A percentile compares a stretch with the other conserved stretches of the same genome.
Evolutionary conservation across 768 basidiomycete genomes (phyloP).

Genomic region (Phanerodontia chrysosporium): DNA sequence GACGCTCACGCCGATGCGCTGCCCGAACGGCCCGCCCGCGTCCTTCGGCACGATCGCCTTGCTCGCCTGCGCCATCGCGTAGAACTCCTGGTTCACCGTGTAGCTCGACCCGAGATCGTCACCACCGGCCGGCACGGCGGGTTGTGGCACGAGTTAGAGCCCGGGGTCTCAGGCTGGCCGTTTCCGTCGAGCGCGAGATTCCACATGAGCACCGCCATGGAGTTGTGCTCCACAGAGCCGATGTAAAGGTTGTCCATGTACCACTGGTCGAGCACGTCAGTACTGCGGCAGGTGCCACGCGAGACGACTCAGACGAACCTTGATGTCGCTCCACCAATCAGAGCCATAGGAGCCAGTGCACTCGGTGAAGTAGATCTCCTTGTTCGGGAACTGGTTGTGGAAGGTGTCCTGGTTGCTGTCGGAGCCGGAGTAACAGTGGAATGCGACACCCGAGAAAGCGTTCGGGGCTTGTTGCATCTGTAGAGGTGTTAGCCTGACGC

Average conservation of each 20-base stretch:
- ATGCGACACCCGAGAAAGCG: conserved; percentile 61
- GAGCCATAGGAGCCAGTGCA: conserved; percentile 62
- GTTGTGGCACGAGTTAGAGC: conserved; percentile 56
- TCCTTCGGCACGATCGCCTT: conserved; percentile 73
- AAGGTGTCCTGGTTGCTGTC: conserved; percentile 53
- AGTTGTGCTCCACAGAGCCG: conserved; percentile 37
- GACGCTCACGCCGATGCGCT: conserved; percentile 62
- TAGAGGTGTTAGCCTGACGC: background rate
- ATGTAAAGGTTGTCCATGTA: conserved; percentile 64
- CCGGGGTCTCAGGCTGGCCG: conserved; percentile 63
- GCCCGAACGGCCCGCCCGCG: conserved; percentile 59
- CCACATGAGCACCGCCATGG: conserved; percentile 53
- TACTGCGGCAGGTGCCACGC: no score
- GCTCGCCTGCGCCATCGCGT: conserved; percentile 70
- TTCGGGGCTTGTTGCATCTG: conserved; percentile 53
- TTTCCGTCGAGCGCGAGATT: conserved; percentile 62
- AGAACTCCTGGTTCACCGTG: conserved; percentile 73
- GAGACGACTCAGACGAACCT: no score
- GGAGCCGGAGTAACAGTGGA: conserved; percentile 67
- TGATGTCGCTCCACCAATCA: conserved; percentile 81
- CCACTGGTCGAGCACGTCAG: conserved; percentile 41
- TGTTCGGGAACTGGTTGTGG: conserved; percentile 49
- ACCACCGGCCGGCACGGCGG: conserved; percentile 65
- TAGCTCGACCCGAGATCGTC: conserved; percentile 53
- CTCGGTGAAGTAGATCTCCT: conserved; percentile 57